A percentile compares a stretch with the other conserved stretches of the same genome.
Evolutionary conservation across 192 early-diverging fungal species (phyloP).

Genomic region (Physocladia obscura): DNA sequence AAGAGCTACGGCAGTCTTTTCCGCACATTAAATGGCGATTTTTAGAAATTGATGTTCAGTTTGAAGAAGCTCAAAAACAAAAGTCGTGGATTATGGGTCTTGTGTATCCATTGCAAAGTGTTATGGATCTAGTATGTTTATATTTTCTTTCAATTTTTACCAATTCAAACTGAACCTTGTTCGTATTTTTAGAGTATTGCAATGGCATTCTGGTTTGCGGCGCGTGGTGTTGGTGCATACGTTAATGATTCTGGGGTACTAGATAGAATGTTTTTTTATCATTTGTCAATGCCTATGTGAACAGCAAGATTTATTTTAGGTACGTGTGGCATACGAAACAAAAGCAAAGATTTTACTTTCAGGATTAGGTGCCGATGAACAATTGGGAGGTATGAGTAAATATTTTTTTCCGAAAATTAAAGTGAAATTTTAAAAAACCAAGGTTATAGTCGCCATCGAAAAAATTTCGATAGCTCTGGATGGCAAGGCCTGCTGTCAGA

Average conservation of each 20-base stretch:
- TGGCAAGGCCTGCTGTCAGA: constrained; percentile 72
- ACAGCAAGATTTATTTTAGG: constrained; percentile 18
- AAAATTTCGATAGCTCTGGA: constrained; percentile 60
- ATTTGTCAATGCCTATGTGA: not conserved
- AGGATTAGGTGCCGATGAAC: constrained; percentile 93
- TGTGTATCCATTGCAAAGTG: constrained; percentile 79
- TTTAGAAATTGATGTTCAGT: constrained; percentile 85
- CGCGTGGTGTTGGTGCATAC: constrained; percentile 66
- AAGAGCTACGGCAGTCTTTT: constrained; percentile 57
- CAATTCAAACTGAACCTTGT: too few species aligned
- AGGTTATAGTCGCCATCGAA: constrained; percentile 86
- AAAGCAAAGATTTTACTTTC: constrained; percentile 76
- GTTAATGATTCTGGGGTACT: constrained; percentile 25
- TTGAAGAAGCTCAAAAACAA: constrained; percentile 59
- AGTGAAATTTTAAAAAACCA: not conserved
- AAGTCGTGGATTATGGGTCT: constrained; percentile 63
- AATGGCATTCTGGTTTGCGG: constrained; percentile 95
- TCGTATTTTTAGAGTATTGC: constrained; percentile 97
- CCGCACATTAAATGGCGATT: constrained; percentile 83
- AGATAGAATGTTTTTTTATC: not conserved
- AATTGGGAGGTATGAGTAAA: constrained; percentile 51
- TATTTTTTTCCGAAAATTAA: too few species aligned
- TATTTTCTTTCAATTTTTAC: too few species aligned
- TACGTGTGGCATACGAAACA: constrained; percentile 55
- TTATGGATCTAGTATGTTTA: constrained; percentile 81